Percentiles rank a stretch among this genome's conserved stretches.
These are phyloP conservation scores for Osmanthus fragrans DNA, from an alignment of 257 asterid species.

Conservation along the genomic window DNA sequence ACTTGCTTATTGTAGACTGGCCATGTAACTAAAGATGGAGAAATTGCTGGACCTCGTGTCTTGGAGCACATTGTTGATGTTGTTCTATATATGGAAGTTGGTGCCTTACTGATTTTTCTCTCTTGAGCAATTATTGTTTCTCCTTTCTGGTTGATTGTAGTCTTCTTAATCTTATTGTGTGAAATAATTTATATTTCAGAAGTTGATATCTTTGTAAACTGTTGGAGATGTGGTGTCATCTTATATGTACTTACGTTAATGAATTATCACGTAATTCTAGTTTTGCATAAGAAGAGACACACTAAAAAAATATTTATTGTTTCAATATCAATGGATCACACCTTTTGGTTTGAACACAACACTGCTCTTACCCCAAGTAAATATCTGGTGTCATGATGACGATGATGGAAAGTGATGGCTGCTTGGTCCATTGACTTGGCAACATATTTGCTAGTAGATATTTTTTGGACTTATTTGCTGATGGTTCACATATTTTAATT, in stretches of 20 bases:
- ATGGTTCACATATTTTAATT: not conserved
- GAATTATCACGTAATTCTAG: not conserved
- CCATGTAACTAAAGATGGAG: constrained; percentile 93
- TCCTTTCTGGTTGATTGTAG: not conserved
- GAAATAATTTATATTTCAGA: constrained; percentile 2
- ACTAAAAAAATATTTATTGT: constrained; percentile 1
- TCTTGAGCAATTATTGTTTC: constrained; percentile 14
- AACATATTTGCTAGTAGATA: not conserved
- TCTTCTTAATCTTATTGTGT: not conserved
- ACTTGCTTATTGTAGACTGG: constrained; percentile 62
- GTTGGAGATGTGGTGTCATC: constrained; percentile 9
- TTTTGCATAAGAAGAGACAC: constrained; percentile 3
- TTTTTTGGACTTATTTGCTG: constrained; percentile 18
- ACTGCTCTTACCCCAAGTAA: constrained; percentile 21
- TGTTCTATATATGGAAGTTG: constrained; percentile 91
- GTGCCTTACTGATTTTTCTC: constrained; percentile 38
- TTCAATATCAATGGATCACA: constrained; percentile 4
- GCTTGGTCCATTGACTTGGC: constrained; percentile 7
- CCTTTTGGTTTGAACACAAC: constrained; percentile 7
- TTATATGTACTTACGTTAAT: not conserved
- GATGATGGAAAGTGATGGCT: not conserved
- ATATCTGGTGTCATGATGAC: constrained; percentile 20
- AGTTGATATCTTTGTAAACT: constrained; percentile 2
- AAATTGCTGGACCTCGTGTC: constrained; percentile 95
- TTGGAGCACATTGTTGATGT: constrained; percentile 97